Conservation (phyloP, 352 stramenopile genomes). For the Albugo laibachii region DNA sequence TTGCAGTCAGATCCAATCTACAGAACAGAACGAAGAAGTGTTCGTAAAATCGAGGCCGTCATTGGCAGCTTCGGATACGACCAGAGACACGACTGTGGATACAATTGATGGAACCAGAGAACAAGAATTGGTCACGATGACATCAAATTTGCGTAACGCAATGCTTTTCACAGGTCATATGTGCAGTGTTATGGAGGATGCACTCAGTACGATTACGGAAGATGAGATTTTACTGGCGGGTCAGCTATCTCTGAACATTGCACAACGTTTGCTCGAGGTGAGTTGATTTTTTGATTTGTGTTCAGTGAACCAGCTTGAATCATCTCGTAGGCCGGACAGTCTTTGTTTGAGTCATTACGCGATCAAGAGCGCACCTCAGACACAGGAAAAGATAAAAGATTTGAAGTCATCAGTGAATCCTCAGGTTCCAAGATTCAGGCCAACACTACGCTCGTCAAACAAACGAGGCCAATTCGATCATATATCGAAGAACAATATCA, state of each 20-base stretch:
- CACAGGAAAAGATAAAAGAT: constrained; percentile 2
- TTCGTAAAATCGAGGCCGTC: neutral
- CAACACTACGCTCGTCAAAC: constrained; percentile 12
- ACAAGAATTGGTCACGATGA: constrained; percentile 18
- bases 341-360: constrained; percentile 47
- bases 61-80: neutral
- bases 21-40: neutral
- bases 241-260: constrained; percentile 51
- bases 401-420: constrained; percentile 2
- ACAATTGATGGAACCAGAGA: constrained; percentile 13
- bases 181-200: constrained; percentile 51
- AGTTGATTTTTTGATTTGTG: neutral
- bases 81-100: neutral
- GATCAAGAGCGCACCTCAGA: constrained; percentile 30
- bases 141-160: constrained; percentile 17
- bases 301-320: neutral
- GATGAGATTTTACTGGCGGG: constrained; percentile 43
- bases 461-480: constrained; percentile 5
- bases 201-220: constrained; percentile 46
- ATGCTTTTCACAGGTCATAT: constrained; percentile 57
- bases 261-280: constrained; percentile 44
- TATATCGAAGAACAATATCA: neutral
- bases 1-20: constrained; percentile 25
- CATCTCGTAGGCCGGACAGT: constrained; percentile 18
- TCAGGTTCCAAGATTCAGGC: neutral